These are phyloP conservation scores for Pythium plurisporium DNA, from an alignment of 352 stramenopile genomes.

Conservation along the genomic window DNA sequence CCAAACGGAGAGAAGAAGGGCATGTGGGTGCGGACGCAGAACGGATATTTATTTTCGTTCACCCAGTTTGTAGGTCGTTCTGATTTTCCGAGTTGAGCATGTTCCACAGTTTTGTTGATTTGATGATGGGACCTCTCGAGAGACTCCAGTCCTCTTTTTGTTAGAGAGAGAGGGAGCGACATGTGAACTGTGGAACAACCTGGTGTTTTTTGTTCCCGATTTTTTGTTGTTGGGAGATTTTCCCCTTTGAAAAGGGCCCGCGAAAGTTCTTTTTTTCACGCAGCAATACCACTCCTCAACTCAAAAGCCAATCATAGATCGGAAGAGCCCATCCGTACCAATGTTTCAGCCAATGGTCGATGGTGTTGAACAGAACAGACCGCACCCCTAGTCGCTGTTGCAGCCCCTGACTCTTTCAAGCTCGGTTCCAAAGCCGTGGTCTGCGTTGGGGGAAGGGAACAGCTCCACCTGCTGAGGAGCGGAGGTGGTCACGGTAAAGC, in stretches of 20 bases:
- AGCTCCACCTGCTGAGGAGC: slow-evolving; percentile 4
- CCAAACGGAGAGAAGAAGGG: background rate
- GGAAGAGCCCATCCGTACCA: background rate
- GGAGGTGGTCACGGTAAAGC: too few species aligned
- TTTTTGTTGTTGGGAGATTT: background rate
- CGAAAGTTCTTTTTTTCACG: slow-evolving; percentile 11
- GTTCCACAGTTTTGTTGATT: background rate
- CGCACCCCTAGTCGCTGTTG: slow-evolving; percentile 11
- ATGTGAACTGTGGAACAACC: too few species aligned
- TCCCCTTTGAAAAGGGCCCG: slow-evolving; percentile 1
- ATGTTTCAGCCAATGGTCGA: slow-evolving; percentile 7
- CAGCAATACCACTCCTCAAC: background rate
- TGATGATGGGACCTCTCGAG: too few species aligned
- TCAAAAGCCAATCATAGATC: background rate
- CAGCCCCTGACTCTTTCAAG: slow-evolving; percentile 21
- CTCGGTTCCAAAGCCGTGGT: slow-evolving; percentile 7
- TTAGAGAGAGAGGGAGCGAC: background rate
- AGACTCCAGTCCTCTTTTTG: too few species aligned
- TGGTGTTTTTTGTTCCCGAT: too few species aligned
- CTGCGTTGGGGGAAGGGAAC: slow-evolving; percentile 15
- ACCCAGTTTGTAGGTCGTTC: background rate
- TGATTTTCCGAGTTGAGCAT: slow-evolving; percentile 10
- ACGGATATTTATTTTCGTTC: background rate
- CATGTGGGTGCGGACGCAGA: too few species aligned
- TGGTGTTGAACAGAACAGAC: background rate